These are phyloP conservation scores for Hura crepitans DNA, from an alignment of 441 rosid genomes.

Conservation along the genomic window DNA sequence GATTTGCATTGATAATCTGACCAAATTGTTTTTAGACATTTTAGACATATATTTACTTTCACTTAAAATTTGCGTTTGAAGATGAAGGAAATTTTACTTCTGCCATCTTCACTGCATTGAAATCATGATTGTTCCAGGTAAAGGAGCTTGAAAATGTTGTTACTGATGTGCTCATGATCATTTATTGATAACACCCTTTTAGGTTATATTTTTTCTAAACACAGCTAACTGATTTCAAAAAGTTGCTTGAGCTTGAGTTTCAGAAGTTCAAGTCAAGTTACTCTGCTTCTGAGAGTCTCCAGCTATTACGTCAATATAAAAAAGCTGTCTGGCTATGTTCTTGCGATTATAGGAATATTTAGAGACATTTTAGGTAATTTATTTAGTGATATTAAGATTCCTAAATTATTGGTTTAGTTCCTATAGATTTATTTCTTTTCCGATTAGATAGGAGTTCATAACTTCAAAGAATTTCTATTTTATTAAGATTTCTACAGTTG, in stretches of 20 bases:
- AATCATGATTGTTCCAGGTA: conserved; percentile 42
- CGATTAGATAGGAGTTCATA: no score
- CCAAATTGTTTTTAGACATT: neutral
- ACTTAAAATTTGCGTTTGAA: neutral
- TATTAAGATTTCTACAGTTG: no score
- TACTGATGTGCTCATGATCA: conserved; percentile 26
- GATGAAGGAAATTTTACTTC: neutral
- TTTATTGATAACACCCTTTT: neutral
- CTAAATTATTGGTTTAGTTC: no score
- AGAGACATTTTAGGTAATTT: neutral
- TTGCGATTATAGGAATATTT: no score
- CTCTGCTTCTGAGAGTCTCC: conserved; percentile 42
- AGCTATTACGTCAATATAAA: conserved; percentile 60
- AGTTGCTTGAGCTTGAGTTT: conserved; percentile 58
- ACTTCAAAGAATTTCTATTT: no score
- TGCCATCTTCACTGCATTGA: conserved; percentile 9
- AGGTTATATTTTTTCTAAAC: conserved; percentile 8
- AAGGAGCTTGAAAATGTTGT: conserved; percentile 66
- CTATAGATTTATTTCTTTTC: no score
- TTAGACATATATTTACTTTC: neutral
- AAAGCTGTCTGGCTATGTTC: conserved; percentile 85
- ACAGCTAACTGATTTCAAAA: conserved; percentile 74
- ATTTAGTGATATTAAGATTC: no score
- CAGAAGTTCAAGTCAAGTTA: conserved; percentile 45
- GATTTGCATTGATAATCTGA: no score